Percentiles rank a stretch among this genome's conserved stretches.
These are phyloP conservation scores for Pyracantha coccinea DNA, from an alignment of 331 rosid species.

Conservation along the genomic window DNA sequence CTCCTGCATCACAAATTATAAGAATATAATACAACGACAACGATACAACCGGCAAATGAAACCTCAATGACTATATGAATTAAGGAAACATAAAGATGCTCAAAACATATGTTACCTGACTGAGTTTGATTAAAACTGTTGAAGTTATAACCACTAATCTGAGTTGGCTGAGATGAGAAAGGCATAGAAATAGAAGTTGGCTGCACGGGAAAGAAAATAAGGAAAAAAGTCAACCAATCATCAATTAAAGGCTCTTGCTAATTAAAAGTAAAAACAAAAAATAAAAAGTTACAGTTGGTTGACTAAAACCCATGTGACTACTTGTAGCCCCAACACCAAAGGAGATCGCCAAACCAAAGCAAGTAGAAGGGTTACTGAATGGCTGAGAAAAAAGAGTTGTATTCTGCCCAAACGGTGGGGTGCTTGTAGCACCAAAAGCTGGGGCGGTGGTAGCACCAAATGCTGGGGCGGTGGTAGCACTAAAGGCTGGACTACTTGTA, in stretches of 20 bases:
- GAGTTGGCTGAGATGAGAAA: conserved; percentile 44
- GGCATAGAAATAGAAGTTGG: conserved; percentile 38
- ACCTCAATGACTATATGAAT: not conserved
- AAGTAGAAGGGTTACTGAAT: conserved; percentile 48
- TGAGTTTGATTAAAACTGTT: conserved; percentile 51
- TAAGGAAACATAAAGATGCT: not conserved
- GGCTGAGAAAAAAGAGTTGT: conserved; percentile 7
- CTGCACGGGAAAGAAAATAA: conserved; percentile 17
- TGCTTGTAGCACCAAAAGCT: conserved; percentile 51
- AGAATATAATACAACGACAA: too few species aligned
- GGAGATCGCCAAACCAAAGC: conserved; percentile 47
- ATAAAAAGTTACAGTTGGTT: conserved; percentile 42
- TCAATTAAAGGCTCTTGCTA: not conserved
- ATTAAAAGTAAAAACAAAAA: not conserved
- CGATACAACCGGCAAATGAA: not conserved
- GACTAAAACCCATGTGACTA: conserved; percentile 45
- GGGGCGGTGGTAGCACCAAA: conserved; percentile 51
- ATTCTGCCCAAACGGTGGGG: conserved; percentile 34
- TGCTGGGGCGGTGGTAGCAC: too few species aligned
- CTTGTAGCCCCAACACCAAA: conserved; percentile 39
- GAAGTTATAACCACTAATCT: conserved; percentile 38
- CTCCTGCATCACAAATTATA: too few species aligned
- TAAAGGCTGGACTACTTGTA: conserved; percentile 30
- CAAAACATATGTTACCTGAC: conserved; percentile 45
- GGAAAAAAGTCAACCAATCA: not conserved